phyloP scores from a whole-genome alignment of 2,329 filamentous ascomycete genomes.

The Neofusicoccum laricinum region DNA sequence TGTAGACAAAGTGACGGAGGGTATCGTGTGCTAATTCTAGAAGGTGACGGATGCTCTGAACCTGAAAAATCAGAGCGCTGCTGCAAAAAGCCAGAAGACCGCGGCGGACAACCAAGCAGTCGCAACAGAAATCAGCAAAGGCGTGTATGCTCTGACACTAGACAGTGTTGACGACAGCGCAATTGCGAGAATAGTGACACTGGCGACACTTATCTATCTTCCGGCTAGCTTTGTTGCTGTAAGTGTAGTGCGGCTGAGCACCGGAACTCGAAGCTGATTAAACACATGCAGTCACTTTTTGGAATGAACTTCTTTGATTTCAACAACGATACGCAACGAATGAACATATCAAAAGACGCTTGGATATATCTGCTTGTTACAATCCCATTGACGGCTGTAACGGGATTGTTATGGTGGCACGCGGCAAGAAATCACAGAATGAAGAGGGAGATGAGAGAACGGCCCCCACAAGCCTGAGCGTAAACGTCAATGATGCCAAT shows the following conservation, averaged over 20 bases:
- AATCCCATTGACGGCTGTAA: background rate
- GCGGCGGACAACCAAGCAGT: background rate
- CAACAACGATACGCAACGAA: background rate
- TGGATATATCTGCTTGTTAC: slow-evolving; percentile 6
- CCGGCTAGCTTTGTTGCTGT: slow-evolving; percentile 10
- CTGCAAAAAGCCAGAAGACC: background rate
- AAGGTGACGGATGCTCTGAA: slow-evolving; percentile 6
- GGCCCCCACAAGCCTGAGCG: background rate
- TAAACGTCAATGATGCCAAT: background rate
- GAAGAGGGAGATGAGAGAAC: background rate
- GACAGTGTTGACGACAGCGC: slow-evolving; percentile 7
- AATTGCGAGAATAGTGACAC: background rate
- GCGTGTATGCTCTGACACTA: background rate
- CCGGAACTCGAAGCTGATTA: background rate
- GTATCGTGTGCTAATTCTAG: background rate
- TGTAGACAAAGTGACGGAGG: background rate
- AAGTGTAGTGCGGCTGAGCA: background rate
- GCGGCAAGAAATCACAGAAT: background rate
- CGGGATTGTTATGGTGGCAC: slow-evolving; percentile 1
- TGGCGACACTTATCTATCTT: slow-evolving; percentile 5
- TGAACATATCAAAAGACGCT: background rate
- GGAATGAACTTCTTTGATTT: slow-evolving; percentile 13
- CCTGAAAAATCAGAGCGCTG: slow-evolving; percentile 2
- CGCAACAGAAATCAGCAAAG: slow-evolving; percentile 4
- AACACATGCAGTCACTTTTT: background rate